Evolutionary conservation across 192 early-diverging fungal genomes (phyloP), one percentile per base, ranked within the genome.

Genomic region (Gaertneriomyces semiglobifer): DNA sequence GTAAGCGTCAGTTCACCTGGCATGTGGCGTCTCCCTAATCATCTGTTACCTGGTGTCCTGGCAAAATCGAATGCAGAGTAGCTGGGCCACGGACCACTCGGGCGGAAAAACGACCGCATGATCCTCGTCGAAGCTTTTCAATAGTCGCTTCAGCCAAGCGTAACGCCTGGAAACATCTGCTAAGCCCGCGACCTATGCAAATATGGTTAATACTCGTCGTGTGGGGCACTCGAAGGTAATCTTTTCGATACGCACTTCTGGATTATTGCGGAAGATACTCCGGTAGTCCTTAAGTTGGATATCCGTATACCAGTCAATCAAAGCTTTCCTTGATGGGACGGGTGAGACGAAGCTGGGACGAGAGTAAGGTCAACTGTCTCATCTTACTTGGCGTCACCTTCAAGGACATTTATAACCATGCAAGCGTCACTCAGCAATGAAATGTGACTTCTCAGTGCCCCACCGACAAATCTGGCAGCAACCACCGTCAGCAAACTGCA

Each of bases 41-140:
- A 6, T 51, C 43, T 63, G 62, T 42, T 88, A 90, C 81, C 88
- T 85, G 5, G 94, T 96, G 12, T 89, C 85, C n/a, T 82, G 80
- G 68, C 93, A 91, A 72, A 99, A 99, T 45, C 81, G 73, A 51
- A 82, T 67, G 60, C 87, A 88, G 7, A 97, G 68, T 12, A 73
- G 60, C 20, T 90, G 84, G 46, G 83, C 89, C 0, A 90, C 78
- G 62, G 85, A 79, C 96, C 96, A 98, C 16, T 74, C 54, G 3
- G 72, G 66, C 0, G 93, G 94, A 57, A 99, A 99, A 12, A 94
- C 81, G 5, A 72, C 71, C 0, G 87, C 84, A 68, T 96, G 92
- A 40, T 89, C 87, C n/a, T 96, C 93, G 65, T 94, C 90, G 71
- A 86, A 89, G n/a, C 81, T 88, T 69, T 92, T 92, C 44, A 98